phyloP scores from a whole-genome alignment of 2,329 filamentous ascomycete genomes.

The Sporothrix schenckii region DNA sequence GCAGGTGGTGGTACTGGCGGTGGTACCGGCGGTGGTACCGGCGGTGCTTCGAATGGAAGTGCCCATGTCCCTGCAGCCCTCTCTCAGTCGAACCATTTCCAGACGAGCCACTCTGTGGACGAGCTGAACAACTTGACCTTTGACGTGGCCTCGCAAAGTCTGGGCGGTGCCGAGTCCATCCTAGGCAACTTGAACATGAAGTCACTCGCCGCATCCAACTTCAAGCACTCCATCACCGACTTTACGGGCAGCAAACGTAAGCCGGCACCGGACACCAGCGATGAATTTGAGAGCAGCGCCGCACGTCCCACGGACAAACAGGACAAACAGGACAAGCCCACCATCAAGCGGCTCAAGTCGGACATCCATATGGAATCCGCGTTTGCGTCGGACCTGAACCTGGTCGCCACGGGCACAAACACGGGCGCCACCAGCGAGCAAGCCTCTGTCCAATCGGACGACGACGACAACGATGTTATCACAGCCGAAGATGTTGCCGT shows the following conservation, averaged over 20 bases:
- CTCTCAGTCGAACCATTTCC: slow-evolving; percentile 33
- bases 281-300: slow-evolving; percentile 50
- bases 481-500: slow-evolving; percentile 51
- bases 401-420: neutral
- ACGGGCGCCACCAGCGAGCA: neutral
- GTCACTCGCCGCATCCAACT: slow-evolving; percentile 41
- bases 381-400: neutral
- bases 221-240: slow-evolving; percentile 38
- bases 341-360: slow-evolving; percentile 60
- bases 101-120: slow-evolving; percentile 49
- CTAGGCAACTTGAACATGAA: slow-evolving; percentile 51
- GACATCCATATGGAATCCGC: slow-evolving; percentile 48
- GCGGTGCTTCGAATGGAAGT: slow-evolving; percentile 29
- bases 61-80: slow-evolving; percentile 37
- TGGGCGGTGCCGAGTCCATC: slow-evolving; percentile 55
- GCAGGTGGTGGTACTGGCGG: neutral
- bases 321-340: slow-evolving; percentile 49
- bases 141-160: slow-evolving; percentile 59
- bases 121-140: slow-evolving; percentile 57
- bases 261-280: slow-evolving; percentile 54
- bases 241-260: slow-evolving; percentile 61
- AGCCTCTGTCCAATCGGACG: slow-evolving; percentile 42
- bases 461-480: slow-evolving; percentile 41
- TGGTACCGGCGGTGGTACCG: slow-evolving; percentile 25
- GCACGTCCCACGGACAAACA: slow-evolving; percentile 43